These are phyloP conservation scores for Talaromyces stipitatus DNA, from an alignment of 495 filamentous ascomycete species.

Conservation along the genomic window DNA sequence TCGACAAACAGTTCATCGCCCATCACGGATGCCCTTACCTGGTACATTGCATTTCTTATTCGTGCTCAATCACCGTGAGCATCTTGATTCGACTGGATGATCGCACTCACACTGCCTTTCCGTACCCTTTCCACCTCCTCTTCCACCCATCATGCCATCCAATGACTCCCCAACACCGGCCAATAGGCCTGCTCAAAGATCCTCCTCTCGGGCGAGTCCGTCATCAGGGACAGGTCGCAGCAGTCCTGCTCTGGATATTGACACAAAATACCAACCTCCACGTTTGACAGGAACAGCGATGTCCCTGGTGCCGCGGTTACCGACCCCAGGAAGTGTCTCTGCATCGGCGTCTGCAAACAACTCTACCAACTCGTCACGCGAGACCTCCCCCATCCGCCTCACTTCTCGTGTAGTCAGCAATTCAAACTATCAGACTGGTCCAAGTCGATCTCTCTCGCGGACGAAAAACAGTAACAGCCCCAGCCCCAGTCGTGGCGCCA, in stretches of 20 bases:
- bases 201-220: background rate
- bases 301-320: slow-evolving; percentile 31
- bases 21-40: background rate
- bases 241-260: background rate
- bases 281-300: slow-evolving; percentile 20
- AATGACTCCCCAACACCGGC: slow-evolving; percentile 1
- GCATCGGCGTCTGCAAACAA: slow-evolving; percentile 27
- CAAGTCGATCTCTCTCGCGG: slow-evolving; percentile 47
- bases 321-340: slow-evolving; percentile 24
- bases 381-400: slow-evolving; percentile 38
- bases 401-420: slow-evolving; percentile 24
- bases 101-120: background rate
- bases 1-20: background rate
- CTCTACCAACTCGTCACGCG: slow-evolving; percentile 43
- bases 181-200: slow-evolving; percentile 2
- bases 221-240: background rate
- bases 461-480: slow-evolving; percentile 59
- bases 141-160: background rate
- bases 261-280: slow-evolving; percentile 6
- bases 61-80: background rate
- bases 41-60: background rate
- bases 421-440: slow-evolving; percentile 17
- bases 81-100: slow-evolving; percentile 1
- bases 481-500: slow-evolving; percentile 54
- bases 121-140: background rate